phyloP scores from a whole-genome alignment of 108 stramenopile genomes.

The Skeletonema menzelii region DNA sequence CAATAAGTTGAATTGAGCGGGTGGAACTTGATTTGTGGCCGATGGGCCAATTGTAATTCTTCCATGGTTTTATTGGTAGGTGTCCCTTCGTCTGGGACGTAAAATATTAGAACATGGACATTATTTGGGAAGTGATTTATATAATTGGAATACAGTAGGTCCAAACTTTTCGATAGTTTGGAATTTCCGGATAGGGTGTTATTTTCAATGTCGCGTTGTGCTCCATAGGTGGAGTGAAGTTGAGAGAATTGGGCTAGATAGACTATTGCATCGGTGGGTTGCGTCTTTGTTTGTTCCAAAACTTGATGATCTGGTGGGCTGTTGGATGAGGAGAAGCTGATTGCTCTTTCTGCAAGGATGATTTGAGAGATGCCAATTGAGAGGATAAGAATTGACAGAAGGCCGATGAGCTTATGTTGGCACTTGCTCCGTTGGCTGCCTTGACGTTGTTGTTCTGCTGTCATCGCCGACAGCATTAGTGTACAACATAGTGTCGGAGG shows the following conservation, averaged over 20 bases:
- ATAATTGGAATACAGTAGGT: conserved; percentile 61
- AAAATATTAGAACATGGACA: conserved; percentile 23
- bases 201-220: conserved; percentile 6
- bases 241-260: conserved; percentile 31
- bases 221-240: conserved; percentile 24
- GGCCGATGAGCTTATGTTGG: no score
- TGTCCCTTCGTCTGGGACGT: neutral
- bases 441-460: no score
- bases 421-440: no score
- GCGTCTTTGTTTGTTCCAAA: no score
- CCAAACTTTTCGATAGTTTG: conserved; percentile 39
- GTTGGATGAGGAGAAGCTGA: no score
- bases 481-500: no score
- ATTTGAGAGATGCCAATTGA: no score
- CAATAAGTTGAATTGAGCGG: conserved; percentile 8
- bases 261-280: conserved; percentile 13
- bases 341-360: no score
- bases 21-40: conserved; percentile 11
- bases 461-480: no score
- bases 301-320: no score
- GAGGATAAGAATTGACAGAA: no score
- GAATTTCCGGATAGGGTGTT: conserved; percentile 6
- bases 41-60: conserved; percentile 1
- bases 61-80: neutral
- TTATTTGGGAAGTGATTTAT: conserved; percentile 20